Evolutionary conservation across 148 eudicot genomes (phyloP), one percentile per base, ranked within the genome.

Genomic region (Spergularia bocconei): DNA sequence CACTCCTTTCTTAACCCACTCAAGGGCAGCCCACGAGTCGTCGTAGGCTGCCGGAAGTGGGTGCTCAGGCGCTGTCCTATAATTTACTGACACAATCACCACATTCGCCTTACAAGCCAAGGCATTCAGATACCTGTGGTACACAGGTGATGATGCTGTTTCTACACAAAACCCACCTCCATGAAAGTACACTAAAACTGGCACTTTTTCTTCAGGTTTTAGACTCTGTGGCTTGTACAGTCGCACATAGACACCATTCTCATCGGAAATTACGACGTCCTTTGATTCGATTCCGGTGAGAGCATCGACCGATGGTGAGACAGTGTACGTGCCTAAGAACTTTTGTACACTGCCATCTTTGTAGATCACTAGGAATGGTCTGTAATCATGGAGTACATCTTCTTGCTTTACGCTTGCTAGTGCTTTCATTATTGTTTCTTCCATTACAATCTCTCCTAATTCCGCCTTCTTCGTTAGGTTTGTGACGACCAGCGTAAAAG

Each of bases 21-120:
- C 65, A 0, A 87, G 29, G 6, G 83, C 82, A 2, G 41, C 71
- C 84, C 86, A 86, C 5, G 80, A 75, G 36, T 89, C 88, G 0
- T 85, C 78, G 23, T 81, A 83, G 2, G 79, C 85, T 0, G 48
- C 51, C 1, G 88, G 88, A 2, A 85, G 47, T 4, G 80, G 83
- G 68, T 82, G 57, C 11, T 89, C 92, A 4, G 89, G 92, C 2
- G 92, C 89, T 7, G 41, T 11, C 19, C 90, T 74, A 62, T 87
- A 87, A 13, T 85, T 74, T 12, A 85, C 83, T 0, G 90, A 87
- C 11, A 85, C 75, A 1, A 74, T 61, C 7, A 85, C n/a, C 15
- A 76, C 82, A n/a, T 76, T 83, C 2, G 79, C 86, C 52, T 74
- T 39, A 15, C 62, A 71, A 16, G 66, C 61, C 4, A 83, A 33